Percentiles rank a stretch among this genome's conserved stretches.
Evolutionary conservation across 768 basidiomycete genomes (phyloP).

Genomic region (Panaeolus cyanescens): DNA sequence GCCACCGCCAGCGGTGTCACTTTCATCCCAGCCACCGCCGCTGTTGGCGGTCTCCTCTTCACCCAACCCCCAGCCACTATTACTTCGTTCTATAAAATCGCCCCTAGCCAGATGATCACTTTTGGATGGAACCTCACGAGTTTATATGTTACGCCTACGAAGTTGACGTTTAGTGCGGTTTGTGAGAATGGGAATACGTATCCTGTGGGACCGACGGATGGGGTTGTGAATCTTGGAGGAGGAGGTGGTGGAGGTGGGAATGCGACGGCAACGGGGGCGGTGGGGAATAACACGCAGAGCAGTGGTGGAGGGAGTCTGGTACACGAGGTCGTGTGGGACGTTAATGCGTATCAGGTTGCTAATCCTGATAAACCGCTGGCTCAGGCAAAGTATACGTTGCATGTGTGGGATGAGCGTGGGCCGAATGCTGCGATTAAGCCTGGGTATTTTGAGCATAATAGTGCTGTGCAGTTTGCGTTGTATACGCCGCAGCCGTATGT

Average conservation of each 20-base stretch:
- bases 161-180: constrained; percentile 79
- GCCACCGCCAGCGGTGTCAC: constrained; percentile 13
- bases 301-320: background rate
- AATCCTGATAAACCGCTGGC: constrained; percentile 68
- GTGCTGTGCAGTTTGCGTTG: constrained; percentile 76
- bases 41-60: constrained; percentile 69
- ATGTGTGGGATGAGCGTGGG: constrained; percentile 83
- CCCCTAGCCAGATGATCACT: constrained; percentile 69
- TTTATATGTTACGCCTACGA: constrained; percentile 68
- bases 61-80: constrained; percentile 82
- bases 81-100: constrained; percentile 89
- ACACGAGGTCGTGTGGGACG: constrained; percentile 69
- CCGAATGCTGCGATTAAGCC: constrained; percentile 55
- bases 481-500: constrained; percentile 80
- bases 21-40: constrained; percentile 26
- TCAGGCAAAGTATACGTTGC: constrained; percentile 74
- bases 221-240: constrained; percentile 67
- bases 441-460: constrained; percentile 72
- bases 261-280: constrained; percentile 55
- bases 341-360: constrained; percentile 70
- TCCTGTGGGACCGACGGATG: constrained; percentile 78
- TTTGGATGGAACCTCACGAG: constrained; percentile 91
- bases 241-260: constrained; percentile 32
- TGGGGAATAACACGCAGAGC: background rate
- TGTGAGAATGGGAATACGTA: constrained; percentile 91